A percentile compares a stretch with the other conserved stretches of the same genome.
Evolutionary conservation across 257 asterid genomes (phyloP).

Genomic region (Nicotiana noctiflora): DNA sequence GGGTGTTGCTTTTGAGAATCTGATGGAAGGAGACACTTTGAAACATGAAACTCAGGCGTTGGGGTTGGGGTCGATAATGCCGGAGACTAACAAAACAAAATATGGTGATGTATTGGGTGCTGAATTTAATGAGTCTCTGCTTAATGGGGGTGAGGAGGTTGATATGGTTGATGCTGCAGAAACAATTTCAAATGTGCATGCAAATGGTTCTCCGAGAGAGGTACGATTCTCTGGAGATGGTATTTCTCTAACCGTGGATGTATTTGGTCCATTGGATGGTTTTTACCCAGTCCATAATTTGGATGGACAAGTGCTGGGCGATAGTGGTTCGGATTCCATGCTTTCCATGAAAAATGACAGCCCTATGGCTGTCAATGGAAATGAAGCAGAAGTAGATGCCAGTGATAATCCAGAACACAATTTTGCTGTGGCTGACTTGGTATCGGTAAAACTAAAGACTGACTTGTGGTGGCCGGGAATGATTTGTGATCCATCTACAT

Average conservation of each 20-base stretch:
- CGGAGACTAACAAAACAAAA: background rate
- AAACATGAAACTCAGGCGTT: constrained; percentile 7
- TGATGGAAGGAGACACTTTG: constrained; percentile 11
- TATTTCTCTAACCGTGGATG: constrained; percentile 58
- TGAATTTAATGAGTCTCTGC: constrained; percentile 11
- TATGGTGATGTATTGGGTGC: constrained; percentile 15
- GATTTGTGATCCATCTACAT: constrained; percentile 40
- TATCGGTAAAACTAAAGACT: constrained; percentile 63
- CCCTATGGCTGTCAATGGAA: constrained; percentile 14
- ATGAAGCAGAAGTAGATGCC: background rate
- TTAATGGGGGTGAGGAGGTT: constrained; percentile 10
- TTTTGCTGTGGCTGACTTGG: constrained; percentile 54
- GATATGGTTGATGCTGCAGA: constrained; percentile 14
- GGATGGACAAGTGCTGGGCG: constrained; percentile 2
- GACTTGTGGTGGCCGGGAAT: constrained; percentile 87
- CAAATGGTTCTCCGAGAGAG: constrained; percentile 29
- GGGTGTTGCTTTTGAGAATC: constrained; percentile 21
- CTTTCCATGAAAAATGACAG: constrained; percentile 10
- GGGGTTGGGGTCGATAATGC: constrained; percentile 5
- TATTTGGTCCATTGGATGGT: constrained; percentile 56
- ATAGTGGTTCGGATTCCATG: constrained; percentile 2
- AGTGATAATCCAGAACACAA: constrained; percentile 17
- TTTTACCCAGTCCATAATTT: constrained; percentile 12
- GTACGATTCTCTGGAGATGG: constrained; percentile 40
- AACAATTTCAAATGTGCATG: constrained; percentile 17